Base-by-base conservation (phyloP, 345 rosid species). In the Gossypium thurberi region DNA sequence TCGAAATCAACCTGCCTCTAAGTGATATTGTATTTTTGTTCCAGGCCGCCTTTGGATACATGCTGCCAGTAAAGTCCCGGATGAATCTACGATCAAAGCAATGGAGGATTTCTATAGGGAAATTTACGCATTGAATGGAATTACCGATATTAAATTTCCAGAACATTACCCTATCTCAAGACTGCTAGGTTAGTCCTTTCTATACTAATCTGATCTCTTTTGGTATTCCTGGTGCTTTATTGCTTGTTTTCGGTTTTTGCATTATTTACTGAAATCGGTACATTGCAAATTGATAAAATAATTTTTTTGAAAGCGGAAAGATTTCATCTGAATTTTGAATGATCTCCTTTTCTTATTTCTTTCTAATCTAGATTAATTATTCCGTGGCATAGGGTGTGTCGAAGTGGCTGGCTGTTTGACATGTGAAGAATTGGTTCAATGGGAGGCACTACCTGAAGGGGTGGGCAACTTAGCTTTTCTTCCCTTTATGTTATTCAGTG, bases 31-130 rank as follows among this genome's bases (percentile, higher is more conserved):
- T 18, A n/a, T 43, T 59, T 13, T 59, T 4, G 26, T 43, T 72
- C 14, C 33, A 94, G 98, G 99, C 11, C 94, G 98, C 61, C 87
- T 95, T 46, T 95, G 99, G 99, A 92, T 95, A 74, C 98, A 95
- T 43, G 96, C 97, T 63, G 99, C 98, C 20, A 72, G 93, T 75
- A 92, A 95, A 82, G 81, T 92, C 64, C 97, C 97, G 0, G 99
- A 95, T 67, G 94, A 86, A 81, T 86, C 78, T 65, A 92, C 97
- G 8, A 87, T 92, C 73, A 92, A 88, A 89, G 96, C 97, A 57
- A 91, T 92, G 96, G 99, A 91, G 78, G 90, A 82, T 6, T 95
- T 95, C 78, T 92, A 92, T 64, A 75, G 79, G 80, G 94, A 92
- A 82, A 89, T 89, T 74, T 89, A 90, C 67, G 90, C 93, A 2